A percentile compares a stretch with the other conserved stretches of the same genome.
Conservation (phyloP, 2,329 filamentous ascomycete species). For the Fusarium nelsonii region DNA sequence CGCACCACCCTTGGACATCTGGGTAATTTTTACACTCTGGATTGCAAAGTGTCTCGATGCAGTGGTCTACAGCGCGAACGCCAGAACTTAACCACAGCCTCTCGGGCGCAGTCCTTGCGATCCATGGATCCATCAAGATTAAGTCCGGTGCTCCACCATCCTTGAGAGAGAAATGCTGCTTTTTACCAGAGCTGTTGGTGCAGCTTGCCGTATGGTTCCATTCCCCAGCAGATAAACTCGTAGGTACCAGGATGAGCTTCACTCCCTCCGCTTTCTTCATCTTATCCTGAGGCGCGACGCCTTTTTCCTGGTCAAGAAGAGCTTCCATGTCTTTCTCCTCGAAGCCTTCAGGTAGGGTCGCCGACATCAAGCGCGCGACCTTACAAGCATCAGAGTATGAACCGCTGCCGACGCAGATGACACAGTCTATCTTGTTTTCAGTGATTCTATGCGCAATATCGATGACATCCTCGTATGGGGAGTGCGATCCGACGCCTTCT, state of each 20-base stretch:
- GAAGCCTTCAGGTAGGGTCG: neutral
- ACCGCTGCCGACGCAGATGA: conserved; percentile 9
- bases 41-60: conserved; percentile 16
- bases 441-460: conserved; percentile 12
- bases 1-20: conserved; percentile 12
- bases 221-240: conserved; percentile 21
- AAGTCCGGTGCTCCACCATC: conserved; percentile 22
- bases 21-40: conserved; percentile 11
- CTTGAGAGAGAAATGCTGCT: conserved; percentile 11
- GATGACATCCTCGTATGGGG: conserved; percentile 17
- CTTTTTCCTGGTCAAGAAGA: conserved; percentile 10
- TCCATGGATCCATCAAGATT: conserved; percentile 27
- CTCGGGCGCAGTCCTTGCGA: conserved; percentile 10
- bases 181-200: conserved; percentile 13
- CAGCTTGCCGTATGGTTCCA: conserved; percentile 29
- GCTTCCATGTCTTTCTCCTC: conserved; percentile 16
- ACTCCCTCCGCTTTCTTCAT: conserved; percentile 13
- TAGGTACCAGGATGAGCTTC: conserved; percentile 2
- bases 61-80: conserved; percentile 21
- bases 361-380: conserved; percentile 16
- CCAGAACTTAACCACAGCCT: conserved; percentile 18
- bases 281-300: conserved; percentile 13
- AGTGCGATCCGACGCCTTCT: conserved; percentile 26
- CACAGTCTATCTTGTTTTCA: neutral
- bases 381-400: conserved; percentile 28